Evolutionary conservation across 805 yeast species (phyloP).

Genomic region (Saturnispora saitoi): DNA sequence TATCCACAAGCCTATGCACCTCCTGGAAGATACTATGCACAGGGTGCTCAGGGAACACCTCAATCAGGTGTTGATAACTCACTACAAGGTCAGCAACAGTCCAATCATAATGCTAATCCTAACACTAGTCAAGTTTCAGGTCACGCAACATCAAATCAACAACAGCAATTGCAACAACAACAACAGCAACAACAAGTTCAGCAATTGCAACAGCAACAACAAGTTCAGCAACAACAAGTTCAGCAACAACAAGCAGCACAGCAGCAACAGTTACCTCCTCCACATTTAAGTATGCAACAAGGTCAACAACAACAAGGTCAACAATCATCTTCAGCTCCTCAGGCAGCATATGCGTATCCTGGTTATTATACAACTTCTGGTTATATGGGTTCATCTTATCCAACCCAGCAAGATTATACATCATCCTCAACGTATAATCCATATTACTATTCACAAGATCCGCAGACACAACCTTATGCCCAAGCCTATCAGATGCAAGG

Average conservation of each 20-base stretch:
- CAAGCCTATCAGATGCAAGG: constrained; percentile 4
- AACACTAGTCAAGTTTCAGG: not conserved
- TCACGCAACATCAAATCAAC: not conserved
- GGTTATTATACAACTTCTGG: not conserved
- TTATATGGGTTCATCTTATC: not conserved
- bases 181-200: constrained; percentile 5
- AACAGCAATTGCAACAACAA: constrained; percentile 6
- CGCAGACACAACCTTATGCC: constrained; percentile 2
- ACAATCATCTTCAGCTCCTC: not conserved
- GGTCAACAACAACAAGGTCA: not conserved
- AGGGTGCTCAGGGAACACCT: not conserved
- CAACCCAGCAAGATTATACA: constrained; percentile 3
- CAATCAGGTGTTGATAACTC: not conserved
- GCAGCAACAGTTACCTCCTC: not conserved
- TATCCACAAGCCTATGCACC: constrained; percentile 1
- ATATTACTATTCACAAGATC: constrained; percentile 6
- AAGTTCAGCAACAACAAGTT: not conserved
- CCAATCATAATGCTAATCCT: not conserved
- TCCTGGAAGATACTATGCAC: not conserved
- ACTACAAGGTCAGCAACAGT: not conserved
- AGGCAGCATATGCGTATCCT: not conserved
- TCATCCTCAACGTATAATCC: not conserved
- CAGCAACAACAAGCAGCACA: not conserved
- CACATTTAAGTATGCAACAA: constrained; percentile 3
- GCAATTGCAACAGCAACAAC: constrained; percentile 10